phyloP scores from a whole-genome alignment of 2,329 filamentous ascomycete genomes.

The Exophiala bonariae region DNA sequence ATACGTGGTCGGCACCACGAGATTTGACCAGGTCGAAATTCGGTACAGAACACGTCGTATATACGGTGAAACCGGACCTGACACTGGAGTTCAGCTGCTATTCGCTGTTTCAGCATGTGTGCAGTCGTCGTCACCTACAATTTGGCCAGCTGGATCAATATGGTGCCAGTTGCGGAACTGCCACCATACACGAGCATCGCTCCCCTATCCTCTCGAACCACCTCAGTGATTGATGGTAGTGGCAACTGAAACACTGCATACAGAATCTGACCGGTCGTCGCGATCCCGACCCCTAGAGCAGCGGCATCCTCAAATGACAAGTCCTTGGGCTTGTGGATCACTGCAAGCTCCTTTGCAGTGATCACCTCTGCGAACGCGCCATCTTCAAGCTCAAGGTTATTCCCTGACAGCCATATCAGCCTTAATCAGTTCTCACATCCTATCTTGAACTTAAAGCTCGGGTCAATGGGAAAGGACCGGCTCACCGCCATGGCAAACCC shows the following conservation, averaged over 20 bases:
- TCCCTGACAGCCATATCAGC: slow-evolving; percentile 19
- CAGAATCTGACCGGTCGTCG: slow-evolving; percentile 49
- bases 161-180: slow-evolving; percentile 36
- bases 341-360: slow-evolving; percentile 26
- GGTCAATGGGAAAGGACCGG: too few relatives aligned
- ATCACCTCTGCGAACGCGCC: slow-evolving; percentile 38
- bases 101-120: neutral
- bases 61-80: slow-evolving; percentile 30
- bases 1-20: slow-evolving; percentile 35
- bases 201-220: slow-evolving; percentile 19
- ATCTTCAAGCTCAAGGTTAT: slow-evolving; percentile 25
- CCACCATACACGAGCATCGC: slow-evolving; percentile 40
- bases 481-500: slow-evolving; percentile 1
- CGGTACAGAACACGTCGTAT: slow-evolving; percentile 34
- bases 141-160: slow-evolving; percentile 41
- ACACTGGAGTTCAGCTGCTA: too few relatives aligned
- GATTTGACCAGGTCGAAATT: slow-evolving; percentile 33
- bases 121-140: neutral
- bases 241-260: slow-evolving; percentile 29
- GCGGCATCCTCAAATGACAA: slow-evolving; percentile 32
- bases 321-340: slow-evolving; percentile 29
- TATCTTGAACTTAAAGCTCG: too few relatives aligned
- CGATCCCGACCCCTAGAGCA: slow-evolving; percentile 28
- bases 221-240: slow-evolving; percentile 28
- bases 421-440: neutral